Percentiles rank a stretch among this genome's conserved stretches.
Conservation (phyloP, 768 basidiomycete genomes). For the Holtermannia corniformis region DNA sequence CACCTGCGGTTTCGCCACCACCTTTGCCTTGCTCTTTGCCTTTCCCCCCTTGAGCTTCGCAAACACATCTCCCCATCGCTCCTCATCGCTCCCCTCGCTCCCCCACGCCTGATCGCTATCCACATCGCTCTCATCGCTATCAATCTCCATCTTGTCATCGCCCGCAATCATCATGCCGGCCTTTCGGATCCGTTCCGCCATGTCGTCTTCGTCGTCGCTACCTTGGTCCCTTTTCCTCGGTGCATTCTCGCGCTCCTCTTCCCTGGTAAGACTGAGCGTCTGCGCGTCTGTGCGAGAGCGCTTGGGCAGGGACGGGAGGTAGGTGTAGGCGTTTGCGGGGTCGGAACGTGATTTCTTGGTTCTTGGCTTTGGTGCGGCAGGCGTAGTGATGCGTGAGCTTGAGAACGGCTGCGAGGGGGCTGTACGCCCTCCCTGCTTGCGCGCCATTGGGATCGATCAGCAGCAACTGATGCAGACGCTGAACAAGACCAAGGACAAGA, state of each 20-base stretch:
- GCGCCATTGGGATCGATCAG: background rate
- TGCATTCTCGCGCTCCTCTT: slow-evolving; percentile 17
- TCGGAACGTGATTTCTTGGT: slow-evolving; percentile 8
- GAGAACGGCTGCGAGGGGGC: slow-evolving; percentile 9
- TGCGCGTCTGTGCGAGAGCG: slow-evolving; percentile 25
- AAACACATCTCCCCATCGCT: slow-evolving; percentile 40
- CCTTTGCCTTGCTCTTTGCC: slow-evolving; percentile 24
- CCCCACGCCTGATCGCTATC: slow-evolving; percentile 44
- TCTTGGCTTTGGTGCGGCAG: background rate
- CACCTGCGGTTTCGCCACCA: slow-evolving; percentile 25
- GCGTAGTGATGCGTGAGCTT: slow-evolving; percentile 2
- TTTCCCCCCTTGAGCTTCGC: slow-evolving; percentile 22
- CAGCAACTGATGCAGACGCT: background rate
- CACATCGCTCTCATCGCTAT: slow-evolving; percentile 38
- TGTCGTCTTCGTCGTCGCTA: slow-evolving; percentile 40
- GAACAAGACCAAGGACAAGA: too few species aligned
- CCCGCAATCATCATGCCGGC: slow-evolving; percentile 39
- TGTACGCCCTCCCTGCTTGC: background rate
- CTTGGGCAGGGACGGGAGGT: slow-evolving; percentile 27
- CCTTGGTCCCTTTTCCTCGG: slow-evolving; percentile 23
- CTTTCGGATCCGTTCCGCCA: slow-evolving; percentile 36
- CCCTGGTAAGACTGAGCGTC: slow-evolving; percentile 16
- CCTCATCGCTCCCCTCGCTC: slow-evolving; percentile 40
- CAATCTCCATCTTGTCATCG: slow-evolving; percentile 27
- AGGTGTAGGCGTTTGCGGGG: slow-evolving; percentile 28